phyloP scores from a whole-genome alignment of 2,329 filamentous ascomycete genomes.

The Dactylonectria macrodidyma region DNA sequence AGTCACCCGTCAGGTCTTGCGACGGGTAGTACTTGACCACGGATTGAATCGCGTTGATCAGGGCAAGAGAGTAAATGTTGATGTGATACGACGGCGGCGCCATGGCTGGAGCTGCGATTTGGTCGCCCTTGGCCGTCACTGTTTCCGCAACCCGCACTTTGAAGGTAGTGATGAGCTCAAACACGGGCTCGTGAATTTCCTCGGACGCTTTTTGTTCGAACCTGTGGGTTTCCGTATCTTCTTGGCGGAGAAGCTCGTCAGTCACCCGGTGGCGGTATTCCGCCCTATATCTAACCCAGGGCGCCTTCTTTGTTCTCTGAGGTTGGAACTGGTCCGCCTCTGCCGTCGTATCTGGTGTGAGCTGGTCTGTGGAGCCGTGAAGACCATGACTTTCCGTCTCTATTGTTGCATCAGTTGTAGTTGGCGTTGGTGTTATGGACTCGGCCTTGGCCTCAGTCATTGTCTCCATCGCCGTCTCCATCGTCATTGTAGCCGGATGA shows the following conservation, averaged over 20 bases:
- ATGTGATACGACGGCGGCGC: conserved; percentile 32
- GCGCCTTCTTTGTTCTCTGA: not conserved
- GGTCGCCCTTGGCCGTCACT: not conserved
- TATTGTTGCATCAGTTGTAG: not conserved
- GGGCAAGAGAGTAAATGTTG: conserved; percentile 40
- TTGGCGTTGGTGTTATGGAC: not conserved
- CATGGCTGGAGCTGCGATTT: not conserved
- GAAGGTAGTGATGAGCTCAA: conserved; percentile 26
- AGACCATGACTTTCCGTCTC: not conserved
- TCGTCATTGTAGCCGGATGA: no score
- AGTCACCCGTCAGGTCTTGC: conserved; percentile 38
- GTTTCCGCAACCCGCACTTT: not conserved
- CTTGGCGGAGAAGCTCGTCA: conserved; percentile 23
- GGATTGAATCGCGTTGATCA: conserved; percentile 44
- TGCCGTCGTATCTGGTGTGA: not conserved
- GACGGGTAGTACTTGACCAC: conserved; percentile 49
- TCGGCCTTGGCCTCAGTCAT: not conserved
- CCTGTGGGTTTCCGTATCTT: not conserved
- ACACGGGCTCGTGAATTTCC: conserved; percentile 11
- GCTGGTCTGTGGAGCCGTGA: not conserved
- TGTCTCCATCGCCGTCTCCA: not conserved
- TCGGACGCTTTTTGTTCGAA: not conserved
- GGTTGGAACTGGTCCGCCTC: not conserved
- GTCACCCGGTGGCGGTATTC: conserved; percentile 35
- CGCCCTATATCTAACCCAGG: conserved; percentile 33